These are phyloP conservation scores for Talaromyces sp. DNA, from an alignment of 2,329 filamentous ascomycete genomes.

Conservation along the genomic window DNA sequence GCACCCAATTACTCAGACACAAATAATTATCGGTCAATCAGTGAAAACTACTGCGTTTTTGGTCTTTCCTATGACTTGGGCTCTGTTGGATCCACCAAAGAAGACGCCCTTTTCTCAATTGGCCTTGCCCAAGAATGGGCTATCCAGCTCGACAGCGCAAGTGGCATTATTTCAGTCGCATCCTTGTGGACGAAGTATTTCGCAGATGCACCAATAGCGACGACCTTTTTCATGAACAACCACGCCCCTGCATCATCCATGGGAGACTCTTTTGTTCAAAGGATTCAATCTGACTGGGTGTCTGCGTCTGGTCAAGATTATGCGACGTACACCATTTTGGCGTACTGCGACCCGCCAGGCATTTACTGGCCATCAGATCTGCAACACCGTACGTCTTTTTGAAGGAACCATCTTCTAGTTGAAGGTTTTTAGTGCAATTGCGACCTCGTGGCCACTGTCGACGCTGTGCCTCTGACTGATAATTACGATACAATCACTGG, in stretches of 20 bases:
- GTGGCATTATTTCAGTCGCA: constrained; percentile 31
- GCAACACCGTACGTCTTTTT: constrained; percentile 44
- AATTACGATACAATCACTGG: constrained; percentile 45
- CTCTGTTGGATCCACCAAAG: constrained; percentile 25
- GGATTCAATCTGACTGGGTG: constrained; percentile 39
- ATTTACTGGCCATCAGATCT: constrained; percentile 47
- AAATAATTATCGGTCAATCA: constrained; percentile 45
- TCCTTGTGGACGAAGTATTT: constrained; percentile 48
- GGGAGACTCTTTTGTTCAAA: constrained; percentile 35
- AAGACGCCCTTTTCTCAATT: constrained; percentile 39
- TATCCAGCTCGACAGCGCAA: constrained; percentile 43
- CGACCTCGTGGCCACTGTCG: constrained; percentile 41
- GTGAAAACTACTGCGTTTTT: constrained; percentile 47
- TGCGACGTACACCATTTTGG: constrained; percentile 44
- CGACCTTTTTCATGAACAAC: constrained; percentile 46
- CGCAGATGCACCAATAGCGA: constrained; percentile 31
- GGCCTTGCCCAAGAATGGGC: constrained; percentile 44
- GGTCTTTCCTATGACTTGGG: constrained; percentile 48
- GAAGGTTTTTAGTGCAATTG: constrained; percentile 42
- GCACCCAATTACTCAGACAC: constrained; percentile 38
- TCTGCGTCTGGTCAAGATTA: constrained; percentile 44
- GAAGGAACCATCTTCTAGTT: constrained; percentile 37
- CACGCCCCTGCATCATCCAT: constrained; percentile 29
- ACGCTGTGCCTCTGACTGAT: constrained; percentile 45
- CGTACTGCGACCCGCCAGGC: constrained; percentile 48